Base-by-base conservation (phyloP, 441 rosid genomes). In the Isatis lusitanica region DNA sequence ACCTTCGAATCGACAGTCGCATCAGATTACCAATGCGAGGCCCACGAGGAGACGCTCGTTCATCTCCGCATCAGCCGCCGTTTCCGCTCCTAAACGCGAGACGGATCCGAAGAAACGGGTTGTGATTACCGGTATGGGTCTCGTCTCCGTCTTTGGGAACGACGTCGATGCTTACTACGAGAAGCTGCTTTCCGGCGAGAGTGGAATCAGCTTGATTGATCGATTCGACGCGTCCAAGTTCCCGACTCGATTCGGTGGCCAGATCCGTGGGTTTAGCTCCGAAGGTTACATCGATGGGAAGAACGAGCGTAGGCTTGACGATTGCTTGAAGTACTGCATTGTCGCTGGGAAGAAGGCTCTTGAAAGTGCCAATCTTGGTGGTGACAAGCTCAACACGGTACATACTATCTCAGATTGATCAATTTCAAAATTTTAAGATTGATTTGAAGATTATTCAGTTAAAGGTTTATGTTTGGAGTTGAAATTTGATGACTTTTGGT, bases 321-420 rank as follows among this genome's bases (percentile, higher is more conserved):
- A 92, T 84, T 90, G 96, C 76, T 86, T 89, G 89, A 84, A 97
- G 86, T 94, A 94, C 80, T 86, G 99, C 89, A 86, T 94, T 88
- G 99, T 94, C 35, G 99, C 96, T 1, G 98, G 93, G 2, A 94
- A 92, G 82, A 94, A 90, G 79, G 97, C 99, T 12, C 87, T 94
- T 24, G 98, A 90, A 66, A 73, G 86, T 85, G 96, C 96, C 18
- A 88, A 83, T 81, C 98, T 94, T 74, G 99, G 98, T 8, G 92
- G 90, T 61, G 94, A 94, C 74, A 82, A 78, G 72, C 85, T 81
- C 11, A 72, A 86, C 55, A 83, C 86, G 97, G 81, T 69, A n/a
- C n/a, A n/a, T n/a, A 69, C 78, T 21, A 5, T 57, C 60, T 62
- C 16, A 15, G 6, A 51, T 68, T 68, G 38, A 35, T 52, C 62